Base-by-base conservation (phyloP, 805 yeast genomes). In the Wickerhamomyces rabaulensis region DNA sequence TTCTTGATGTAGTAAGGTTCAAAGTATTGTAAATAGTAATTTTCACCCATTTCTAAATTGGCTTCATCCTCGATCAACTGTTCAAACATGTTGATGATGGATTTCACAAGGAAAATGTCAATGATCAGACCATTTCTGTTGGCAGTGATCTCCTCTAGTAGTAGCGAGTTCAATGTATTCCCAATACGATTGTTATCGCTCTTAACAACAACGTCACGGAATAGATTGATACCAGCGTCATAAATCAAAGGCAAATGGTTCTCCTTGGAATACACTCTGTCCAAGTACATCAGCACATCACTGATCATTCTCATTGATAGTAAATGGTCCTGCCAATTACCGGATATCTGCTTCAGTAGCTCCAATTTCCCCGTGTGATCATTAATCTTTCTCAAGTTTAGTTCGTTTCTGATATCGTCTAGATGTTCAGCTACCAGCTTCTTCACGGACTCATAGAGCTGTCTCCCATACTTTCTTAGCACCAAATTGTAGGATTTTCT, bases 261-360 rank as follows among this genome's bases (percentile, higher is more conserved):
- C 52, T 84, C 91, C 53, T 79, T 82, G 23, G 90, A 86, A 55
- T 86, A 89, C 0, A 87, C 96, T 39, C 95, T 75, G 60, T 90
- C 95, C 60, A 91, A 64, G 58, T 90, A 90, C 86, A 90, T 83
- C 60, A 88, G 68, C 3, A 90, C 87, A 62, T 91, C 96, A 55
- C 91, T 78, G 39, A 88, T 77, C 75, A 87, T 79, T 52, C 87
- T 74, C 83, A 87, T 85, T 42, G 84, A 74, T 36, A 81, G 72
- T 35, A 82, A 63, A 60, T 86, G 92, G 41, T 82, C 87, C 33
- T 78, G 73, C 96, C 96, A 90, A 3, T 51, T 52, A 4, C 48
- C 43, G 3, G 70, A 55, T 8, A 75, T 56, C 4, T 61, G 61
- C 39, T 63, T 64, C 51, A 78, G 56, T 39, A 73, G 66, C 20